Conservation (phyloP, 345 rosid genomes). For the Gossypium thurberi region DNA sequence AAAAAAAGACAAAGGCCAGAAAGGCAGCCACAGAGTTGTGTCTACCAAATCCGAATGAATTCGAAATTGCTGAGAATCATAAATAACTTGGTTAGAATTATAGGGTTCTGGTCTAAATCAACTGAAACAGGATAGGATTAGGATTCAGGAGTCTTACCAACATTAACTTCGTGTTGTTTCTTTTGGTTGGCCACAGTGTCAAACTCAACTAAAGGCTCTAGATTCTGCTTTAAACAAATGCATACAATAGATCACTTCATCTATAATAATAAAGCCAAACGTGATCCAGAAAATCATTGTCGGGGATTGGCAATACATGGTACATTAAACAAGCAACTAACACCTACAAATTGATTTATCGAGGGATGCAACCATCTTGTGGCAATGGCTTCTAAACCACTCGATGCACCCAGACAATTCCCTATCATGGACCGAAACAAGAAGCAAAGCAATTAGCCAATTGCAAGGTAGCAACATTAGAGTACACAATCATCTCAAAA, state of each 20-base stretch:
- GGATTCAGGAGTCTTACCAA: slow-evolving; percentile 53
- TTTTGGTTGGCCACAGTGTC: slow-evolving; percentile 75
- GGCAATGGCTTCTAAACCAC: slow-evolving; percentile 95
- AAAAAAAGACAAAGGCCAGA: not conserved
- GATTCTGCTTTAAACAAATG: slow-evolving; percentile 42
- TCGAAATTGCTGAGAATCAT: slow-evolving; percentile 77
- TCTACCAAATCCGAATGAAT: slow-evolving; percentile 93
- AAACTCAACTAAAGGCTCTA: slow-evolving; percentile 81
- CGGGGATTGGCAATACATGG: not conserved
- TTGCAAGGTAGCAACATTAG: not conserved
- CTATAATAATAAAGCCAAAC: not conserved
- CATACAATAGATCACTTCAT: slow-evolving; percentile 2
- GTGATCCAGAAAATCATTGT: no score
- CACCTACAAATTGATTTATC: slow-evolving; percentile 87
- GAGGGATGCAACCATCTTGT: slow-evolving; percentile 93
- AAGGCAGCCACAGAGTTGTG: slow-evolving; percentile 59
- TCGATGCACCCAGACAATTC: slow-evolving; percentile 95
- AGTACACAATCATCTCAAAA: not conserved
- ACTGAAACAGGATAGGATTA: not conserved
- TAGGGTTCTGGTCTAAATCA: not conserved
- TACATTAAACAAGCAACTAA: not conserved
- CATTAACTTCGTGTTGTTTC: slow-evolving; percentile 91
- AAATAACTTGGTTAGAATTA: not conserved
- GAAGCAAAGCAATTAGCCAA: not conserved
- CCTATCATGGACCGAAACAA: slow-evolving; percentile 52